phyloP scores from a whole-genome alignment of 805 yeast species.

The Jamesozyma gamospora region DNA sequence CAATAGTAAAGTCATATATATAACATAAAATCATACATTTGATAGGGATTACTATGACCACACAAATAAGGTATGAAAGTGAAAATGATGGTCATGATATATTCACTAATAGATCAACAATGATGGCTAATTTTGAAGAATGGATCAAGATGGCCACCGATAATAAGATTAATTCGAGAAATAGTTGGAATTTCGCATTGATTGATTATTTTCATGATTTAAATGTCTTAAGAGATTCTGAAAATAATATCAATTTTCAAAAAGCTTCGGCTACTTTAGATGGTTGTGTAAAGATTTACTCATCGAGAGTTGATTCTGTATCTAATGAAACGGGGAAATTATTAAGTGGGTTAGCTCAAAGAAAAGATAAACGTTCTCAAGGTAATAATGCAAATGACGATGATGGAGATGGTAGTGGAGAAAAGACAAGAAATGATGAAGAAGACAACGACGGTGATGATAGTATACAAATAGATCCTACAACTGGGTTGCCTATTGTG shows the following conservation, averaged over 20 bases:
- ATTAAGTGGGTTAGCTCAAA: constrained; percentile 60
- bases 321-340: constrained; percentile 83
- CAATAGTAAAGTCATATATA: no score
- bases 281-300: constrained; percentile 88
- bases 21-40: not conserved
- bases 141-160: constrained; percentile 80
- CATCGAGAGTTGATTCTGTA: constrained; percentile 84
- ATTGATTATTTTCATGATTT: constrained; percentile 87
- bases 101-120: constrained; percentile 31
- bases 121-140: constrained; percentile 54
- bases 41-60: not conserved
- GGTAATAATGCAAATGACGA: constrained; percentile 8
- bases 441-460: constrained; percentile 14
- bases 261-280: constrained; percentile 85
- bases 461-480: constrained; percentile 25
- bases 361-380: constrained; percentile 16
- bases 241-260: constrained; percentile 73
- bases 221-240: constrained; percentile 63
- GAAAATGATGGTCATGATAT: constrained; percentile 19
- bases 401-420: constrained; percentile 17
- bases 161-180: constrained; percentile 72
- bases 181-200: constrained; percentile 84
- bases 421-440: constrained; percentile 16
- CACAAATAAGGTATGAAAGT: constrained; percentile 6
- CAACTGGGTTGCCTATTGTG: constrained; percentile 27